Base-by-base conservation (phyloP, 2,329 filamentous ascomycete species). In the Chaetothyriales sp. region DNA sequence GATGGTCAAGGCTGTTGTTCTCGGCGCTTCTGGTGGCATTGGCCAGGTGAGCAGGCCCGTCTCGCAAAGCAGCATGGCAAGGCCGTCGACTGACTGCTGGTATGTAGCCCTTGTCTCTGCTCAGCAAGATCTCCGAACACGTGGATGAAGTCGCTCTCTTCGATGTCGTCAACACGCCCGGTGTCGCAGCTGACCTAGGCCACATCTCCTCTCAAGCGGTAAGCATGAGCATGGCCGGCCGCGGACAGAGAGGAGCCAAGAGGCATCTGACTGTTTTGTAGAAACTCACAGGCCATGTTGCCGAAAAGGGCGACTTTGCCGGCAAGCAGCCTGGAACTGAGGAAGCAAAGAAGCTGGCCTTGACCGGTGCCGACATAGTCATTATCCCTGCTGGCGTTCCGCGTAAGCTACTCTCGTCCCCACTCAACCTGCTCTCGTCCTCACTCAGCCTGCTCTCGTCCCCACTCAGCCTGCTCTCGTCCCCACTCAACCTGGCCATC, bases 91-190 rank as follows among this genome's bases (percentile, higher is more conserved):
- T 55, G 44, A 49, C 43, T 43, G 54, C 46, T 55, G n/a, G n/a
- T n/a, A n/a, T n/a, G 53, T 67, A 97, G 89, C 92, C 92, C 62
- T 80, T 98, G 65, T 98, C 92, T 60, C 86, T 98, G 62, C 85
- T 98, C 64, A 80, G 97, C 69, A 98, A 98, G 81, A 81, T 85
- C 61, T 86, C 78, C 67, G 85, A 89, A 60, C 81, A 88, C 66
- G 78, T 98, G 65, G 85, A 90, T 65, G 87, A 97, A 76, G 86
- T 98, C 64, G 78, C 89, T 56, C 86, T 98, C 64, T 98, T 95
- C 78, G 92, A 98, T 94, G 89, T 98, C 61, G 90, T 97, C 72
- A 95, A 97, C 80, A 94, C 89, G 48, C 89, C 89, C 63, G 92
- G 92, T 72, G 92, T 98, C 67, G 87, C 89, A 60, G 83, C 90